Conservation (phyloP, 1,139 yeast species). For the Trichomonascaceae sp. region DNA sequence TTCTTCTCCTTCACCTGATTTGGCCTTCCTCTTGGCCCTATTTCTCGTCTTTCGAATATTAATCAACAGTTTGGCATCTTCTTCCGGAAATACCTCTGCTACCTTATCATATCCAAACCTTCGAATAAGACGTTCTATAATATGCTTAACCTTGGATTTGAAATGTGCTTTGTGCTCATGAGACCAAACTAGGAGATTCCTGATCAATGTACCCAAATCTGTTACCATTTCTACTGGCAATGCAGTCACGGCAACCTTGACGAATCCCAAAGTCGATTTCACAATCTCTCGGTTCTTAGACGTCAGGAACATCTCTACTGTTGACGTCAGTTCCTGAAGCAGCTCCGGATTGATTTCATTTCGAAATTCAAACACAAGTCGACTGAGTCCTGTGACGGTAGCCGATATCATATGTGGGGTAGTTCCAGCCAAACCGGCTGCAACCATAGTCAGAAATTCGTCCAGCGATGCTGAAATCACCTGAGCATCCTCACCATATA, state of each 20-base stretch:
- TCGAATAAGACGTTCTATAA: conserved; percentile 83
- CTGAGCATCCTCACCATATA: conserved; percentile 55
- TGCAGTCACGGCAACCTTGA: conserved; percentile 80
- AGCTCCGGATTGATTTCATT: conserved; percentile 48
- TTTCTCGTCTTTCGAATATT: conserved; percentile 83
- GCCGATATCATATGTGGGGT: conserved; percentile 96
- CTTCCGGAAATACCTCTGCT: conserved; percentile 80
- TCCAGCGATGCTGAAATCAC: conserved; percentile 63
- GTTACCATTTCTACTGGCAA: conserved; percentile 76
- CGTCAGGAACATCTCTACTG: conserved; percentile 84
- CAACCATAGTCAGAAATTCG: conserved; percentile 86
- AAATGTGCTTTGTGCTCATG: conserved; percentile 95
- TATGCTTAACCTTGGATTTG: conserved; percentile 86
- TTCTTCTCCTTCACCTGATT: conserved; percentile 30
- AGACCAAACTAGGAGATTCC: conserved; percentile 82
- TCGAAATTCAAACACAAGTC: conserved; percentile 82
- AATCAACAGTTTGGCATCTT: conserved; percentile 71
- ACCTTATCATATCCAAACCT: conserved; percentile 80
- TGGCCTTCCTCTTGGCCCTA: conserved; percentile 71
- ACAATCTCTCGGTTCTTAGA: conserved; percentile 91
- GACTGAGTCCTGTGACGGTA: conserved; percentile 82
- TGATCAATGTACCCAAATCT: conserved; percentile 59
- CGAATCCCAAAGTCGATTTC: conserved; percentile 89
- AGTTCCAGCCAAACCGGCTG: conserved; percentile 94
- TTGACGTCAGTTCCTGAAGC: conserved; percentile 72